phyloP scores from a whole-genome alignment of 129 eudicot species.

The Helichrysum umbraculigerum region DNA sequence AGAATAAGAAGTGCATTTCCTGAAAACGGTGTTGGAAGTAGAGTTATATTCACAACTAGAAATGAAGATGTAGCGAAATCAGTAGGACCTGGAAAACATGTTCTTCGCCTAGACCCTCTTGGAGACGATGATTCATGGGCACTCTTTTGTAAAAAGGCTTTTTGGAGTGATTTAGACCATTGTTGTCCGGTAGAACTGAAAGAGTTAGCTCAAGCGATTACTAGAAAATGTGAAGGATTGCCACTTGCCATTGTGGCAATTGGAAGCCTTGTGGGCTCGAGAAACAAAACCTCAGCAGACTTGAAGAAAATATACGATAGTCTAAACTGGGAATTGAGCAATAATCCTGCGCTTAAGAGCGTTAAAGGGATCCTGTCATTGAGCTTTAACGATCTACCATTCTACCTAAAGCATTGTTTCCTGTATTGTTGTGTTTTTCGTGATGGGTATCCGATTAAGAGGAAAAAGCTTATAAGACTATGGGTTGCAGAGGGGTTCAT shows the following conservation, averaged over 20 bases:
- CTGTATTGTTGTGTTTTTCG: conserved; percentile 63
- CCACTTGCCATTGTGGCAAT: conserved; percentile 72
- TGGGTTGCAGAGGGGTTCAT: conserved; percentile 74
- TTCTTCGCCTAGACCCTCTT: conserved; percentile 52
- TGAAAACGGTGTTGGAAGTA: conserved; percentile 45
- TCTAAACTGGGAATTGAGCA: conserved; percentile 56
- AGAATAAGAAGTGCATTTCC: conserved; percentile 64
- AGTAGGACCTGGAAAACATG: conserved; percentile 52
- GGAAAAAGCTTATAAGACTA: conserved; percentile 61
- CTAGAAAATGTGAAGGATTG: conserved; percentile 60
- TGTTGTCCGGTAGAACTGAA: conserved; percentile 54
- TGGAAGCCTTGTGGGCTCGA: conserved; percentile 55
- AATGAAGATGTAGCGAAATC: conserved; percentile 49
- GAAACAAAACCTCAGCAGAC: conserved; percentile 42
- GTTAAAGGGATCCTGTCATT: conserved; percentile 51
- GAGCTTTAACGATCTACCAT: conserved; percentile 60
- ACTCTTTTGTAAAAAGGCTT: conserved; percentile 60
- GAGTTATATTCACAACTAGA: conserved; percentile 65
- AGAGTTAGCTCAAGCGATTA: conserved; percentile 40
- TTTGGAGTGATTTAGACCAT: conserved; percentile 45
- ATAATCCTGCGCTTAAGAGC: conserved; percentile 47
- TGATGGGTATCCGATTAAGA: conserved; percentile 48
- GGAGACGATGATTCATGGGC: conserved; percentile 57
- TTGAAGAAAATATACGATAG: conserved; percentile 58
- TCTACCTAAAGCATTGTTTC: conserved; percentile 62